Evolutionary conservation across 2,329 filamentous ascomycete species (phyloP).

Genomic region (Penicillium sp.): DNA sequence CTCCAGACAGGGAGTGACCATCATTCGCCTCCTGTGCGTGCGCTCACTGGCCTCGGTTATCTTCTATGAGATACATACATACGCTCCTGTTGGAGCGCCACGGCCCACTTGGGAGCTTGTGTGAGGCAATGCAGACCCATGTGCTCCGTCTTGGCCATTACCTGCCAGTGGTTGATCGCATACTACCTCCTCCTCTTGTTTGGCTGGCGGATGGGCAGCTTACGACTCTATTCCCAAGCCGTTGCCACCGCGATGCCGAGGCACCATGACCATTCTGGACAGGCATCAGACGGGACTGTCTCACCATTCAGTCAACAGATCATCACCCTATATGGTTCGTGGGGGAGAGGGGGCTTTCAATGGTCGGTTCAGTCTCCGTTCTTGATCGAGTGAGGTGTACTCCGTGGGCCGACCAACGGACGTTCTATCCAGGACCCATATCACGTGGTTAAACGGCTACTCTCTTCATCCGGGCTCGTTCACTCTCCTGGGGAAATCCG

Average conservation of each 20-base stretch:
- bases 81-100: slow-evolving; percentile 5
- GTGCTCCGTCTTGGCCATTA: background rate
- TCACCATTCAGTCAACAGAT: background rate
- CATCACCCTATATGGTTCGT: background rate
- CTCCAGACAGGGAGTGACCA: no score
- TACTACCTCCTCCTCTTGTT: no score
- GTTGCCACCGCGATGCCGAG: background rate
- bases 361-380: background rate
- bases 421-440: no score
- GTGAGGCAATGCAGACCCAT: background rate
- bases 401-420: background rate
- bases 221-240: background rate
- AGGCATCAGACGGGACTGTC: no score
- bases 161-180: background rate
- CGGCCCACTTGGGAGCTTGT: slow-evolving; percentile 1
- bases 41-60: no score
- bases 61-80: no score
- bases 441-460: no score
- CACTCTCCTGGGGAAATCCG: no score
- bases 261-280: no score
- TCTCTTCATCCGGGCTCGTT: no score
- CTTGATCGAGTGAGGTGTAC: background rate
- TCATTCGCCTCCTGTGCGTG: no score
- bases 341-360: no score
- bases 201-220: background rate